phyloP scores from a whole-genome alignment of 2,329 filamentous ascomycete genomes.

The Pseudogymnoascus sp. region DNA sequence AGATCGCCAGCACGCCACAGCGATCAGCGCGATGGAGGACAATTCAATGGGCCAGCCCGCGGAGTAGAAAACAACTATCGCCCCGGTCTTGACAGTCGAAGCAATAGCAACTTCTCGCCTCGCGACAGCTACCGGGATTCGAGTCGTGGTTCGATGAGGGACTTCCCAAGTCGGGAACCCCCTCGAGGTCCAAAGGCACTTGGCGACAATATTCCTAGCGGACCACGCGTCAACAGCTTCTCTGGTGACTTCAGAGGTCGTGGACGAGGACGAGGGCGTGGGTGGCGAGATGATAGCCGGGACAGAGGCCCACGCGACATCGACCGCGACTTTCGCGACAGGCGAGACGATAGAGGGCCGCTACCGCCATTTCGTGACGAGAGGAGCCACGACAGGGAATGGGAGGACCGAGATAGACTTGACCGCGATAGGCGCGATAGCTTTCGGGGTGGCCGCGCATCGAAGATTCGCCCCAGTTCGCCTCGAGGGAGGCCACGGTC shows the following conservation, averaged over 20 bases:
- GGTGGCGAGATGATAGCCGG: constrained; percentile 50
- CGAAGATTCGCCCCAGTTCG: constrained; percentile 50
- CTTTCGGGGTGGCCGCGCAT: constrained; percentile 20
- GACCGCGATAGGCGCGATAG: constrained; percentile 43
- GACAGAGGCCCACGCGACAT: constrained; percentile 43
- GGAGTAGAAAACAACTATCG: constrained; percentile 21
- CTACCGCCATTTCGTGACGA: constrained; percentile 47
- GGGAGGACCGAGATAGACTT: constrained; percentile 37
- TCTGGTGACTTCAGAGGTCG: constrained; percentile 53
- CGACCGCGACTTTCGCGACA: constrained; percentile 45
- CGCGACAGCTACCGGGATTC: constrained; percentile 50
- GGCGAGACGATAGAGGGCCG: constrained; percentile 41
- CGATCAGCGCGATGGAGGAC: constrained; percentile 22
- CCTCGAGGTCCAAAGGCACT: constrained; percentile 76
- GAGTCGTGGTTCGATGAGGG: constrained; percentile 24
- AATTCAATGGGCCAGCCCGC: constrained; percentile 24
- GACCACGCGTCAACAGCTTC: constrained; percentile 59
- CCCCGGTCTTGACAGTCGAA: constrained; percentile 14
- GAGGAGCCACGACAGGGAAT: constrained; percentile 48
- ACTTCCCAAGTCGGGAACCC: constrained; percentile 53
- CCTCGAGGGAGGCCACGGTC: constrained; percentile 53
- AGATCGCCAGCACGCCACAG: constrained; percentile 31
- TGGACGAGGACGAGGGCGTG: constrained; percentile 47
- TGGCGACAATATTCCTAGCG: constrained; percentile 49
- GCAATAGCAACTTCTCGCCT: constrained; percentile 48